phyloP scores from a whole-genome alignment of 1,284 basidiomycete species.

The Coniferiporia sulphurascens region DNA sequence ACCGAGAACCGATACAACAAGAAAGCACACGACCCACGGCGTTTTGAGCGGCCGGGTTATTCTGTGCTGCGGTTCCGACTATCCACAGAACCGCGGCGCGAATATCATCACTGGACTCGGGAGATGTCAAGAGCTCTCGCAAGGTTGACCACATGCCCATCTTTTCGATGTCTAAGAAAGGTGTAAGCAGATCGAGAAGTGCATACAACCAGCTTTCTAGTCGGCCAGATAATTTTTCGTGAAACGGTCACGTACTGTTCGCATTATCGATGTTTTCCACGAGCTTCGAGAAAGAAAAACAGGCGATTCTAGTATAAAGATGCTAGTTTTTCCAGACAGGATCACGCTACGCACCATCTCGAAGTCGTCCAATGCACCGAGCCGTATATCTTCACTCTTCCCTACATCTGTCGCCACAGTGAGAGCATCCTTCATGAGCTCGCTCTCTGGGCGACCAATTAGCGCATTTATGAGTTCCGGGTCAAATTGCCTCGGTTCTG shows the following conservation, averaged over 20 bases:
- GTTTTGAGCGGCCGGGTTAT: slow-evolving; percentile 88
- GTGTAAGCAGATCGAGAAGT: not conserved
- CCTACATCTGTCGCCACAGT: slow-evolving; percentile 62
- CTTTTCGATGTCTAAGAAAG: slow-evolving; percentile 65
- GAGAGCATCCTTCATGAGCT: slow-evolving; percentile 85
- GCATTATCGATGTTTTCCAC: slow-evolving; percentile 96
- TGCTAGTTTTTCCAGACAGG: not conserved
- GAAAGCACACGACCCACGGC: slow-evolving; percentile 51
- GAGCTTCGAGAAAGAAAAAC: slow-evolving; percentile 44
- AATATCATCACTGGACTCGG: slow-evolving; percentile 54
- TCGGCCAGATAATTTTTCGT: not conserved
- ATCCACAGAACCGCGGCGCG: slow-evolving; percentile 84
- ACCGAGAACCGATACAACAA: not conserved
- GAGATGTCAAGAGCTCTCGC: slow-evolving; percentile 57
- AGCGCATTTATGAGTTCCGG: slow-evolving; percentile 83
- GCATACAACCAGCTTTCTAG: not conserved
- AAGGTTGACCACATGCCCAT: slow-evolving; percentile 86
- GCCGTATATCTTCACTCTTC: slow-evolving; percentile 58
- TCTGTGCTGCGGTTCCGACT: slow-evolving; percentile 90
- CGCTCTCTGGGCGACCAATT: slow-evolving; percentile 81
- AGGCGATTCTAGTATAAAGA: not conserved
- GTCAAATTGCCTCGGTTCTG: slow-evolving; percentile 49
- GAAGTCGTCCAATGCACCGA: slow-evolving; percentile 86
- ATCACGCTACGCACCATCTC: slow-evolving; percentile 71
- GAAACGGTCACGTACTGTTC: slow-evolving; percentile 52